phyloP scores from a whole-genome alignment of 805 yeast genomes.

The Saccharomycopsis sp. region DNA sequence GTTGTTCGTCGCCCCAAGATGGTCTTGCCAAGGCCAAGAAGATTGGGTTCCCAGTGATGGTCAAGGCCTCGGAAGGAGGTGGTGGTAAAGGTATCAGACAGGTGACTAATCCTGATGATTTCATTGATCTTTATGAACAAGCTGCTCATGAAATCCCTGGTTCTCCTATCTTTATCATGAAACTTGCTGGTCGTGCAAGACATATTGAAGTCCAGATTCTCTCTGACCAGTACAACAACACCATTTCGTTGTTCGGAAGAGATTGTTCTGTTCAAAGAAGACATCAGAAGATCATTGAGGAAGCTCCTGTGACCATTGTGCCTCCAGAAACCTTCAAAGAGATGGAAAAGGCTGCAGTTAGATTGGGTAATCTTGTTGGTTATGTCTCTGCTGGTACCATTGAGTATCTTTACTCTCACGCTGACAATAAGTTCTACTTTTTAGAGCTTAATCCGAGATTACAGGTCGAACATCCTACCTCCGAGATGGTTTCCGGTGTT shows the following conservation, averaged over 20 bases:
- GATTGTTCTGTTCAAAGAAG: slow-evolving; percentile 99
- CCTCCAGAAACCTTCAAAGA: slow-evolving; percentile 73
- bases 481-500: slow-evolving; percentile 99
- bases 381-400: slow-evolving; percentile 99
- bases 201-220: slow-evolving; percentile 96
- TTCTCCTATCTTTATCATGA: slow-evolving; percentile 96
- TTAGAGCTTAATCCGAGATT: slow-evolving; percentile 96
- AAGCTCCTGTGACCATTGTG: slow-evolving; percentile 97
- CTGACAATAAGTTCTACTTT: slow-evolving; percentile 92
- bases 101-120: slow-evolving; percentile 80
- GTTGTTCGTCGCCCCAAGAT: slow-evolving; percentile 79
- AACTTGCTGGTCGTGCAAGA: slow-evolving; percentile 94
- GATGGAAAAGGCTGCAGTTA: slow-evolving; percentile 97
- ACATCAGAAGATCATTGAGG: slow-evolving; percentile 98
- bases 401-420: slow-evolving; percentile 90
- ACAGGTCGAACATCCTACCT: slow-evolving; percentile 99
- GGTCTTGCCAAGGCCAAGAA: slow-evolving; percentile 78
- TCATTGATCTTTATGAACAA: slow-evolving; percentile 72
- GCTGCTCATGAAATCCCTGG: slow-evolving; percentile 98
- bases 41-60: slow-evolving; percentile 98
- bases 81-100: slow-evolving; percentile 99
- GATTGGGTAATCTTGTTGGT: slow-evolving; percentile 94
- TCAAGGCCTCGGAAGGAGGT: slow-evolving; percentile 99
- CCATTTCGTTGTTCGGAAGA: slow-evolving; percentile 95
- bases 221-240: slow-evolving; percentile 98